Evolutionary conservation across 2,329 filamentous ascomycete species (phyloP).

Genomic region (Colletotrichum cereale): DNA sequence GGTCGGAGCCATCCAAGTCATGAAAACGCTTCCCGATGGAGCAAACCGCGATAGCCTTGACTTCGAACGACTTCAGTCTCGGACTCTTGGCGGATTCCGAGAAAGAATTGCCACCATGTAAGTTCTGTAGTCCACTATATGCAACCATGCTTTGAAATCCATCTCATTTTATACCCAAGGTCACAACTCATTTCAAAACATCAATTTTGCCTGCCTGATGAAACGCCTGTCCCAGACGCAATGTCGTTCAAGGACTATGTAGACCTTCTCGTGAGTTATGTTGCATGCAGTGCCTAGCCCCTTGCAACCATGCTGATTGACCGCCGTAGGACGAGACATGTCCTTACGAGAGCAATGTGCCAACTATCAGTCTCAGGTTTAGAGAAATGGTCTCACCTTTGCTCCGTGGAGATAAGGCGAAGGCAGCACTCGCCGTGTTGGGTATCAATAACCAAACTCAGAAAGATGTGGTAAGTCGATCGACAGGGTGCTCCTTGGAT

Average conservation of each 20-base stretch:
- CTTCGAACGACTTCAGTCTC: not conserved
- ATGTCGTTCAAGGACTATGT: constrained; percentile 7
- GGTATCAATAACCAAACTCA: not conserved
- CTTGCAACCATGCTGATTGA: no score
- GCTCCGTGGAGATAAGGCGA: not conserved
- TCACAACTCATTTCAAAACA: constrained; percentile 6
- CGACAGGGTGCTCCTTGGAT: not conserved
- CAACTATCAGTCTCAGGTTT: constrained; percentile 10
- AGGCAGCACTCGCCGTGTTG: not conserved
- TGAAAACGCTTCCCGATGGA: not conserved
- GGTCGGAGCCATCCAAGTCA: not conserved
- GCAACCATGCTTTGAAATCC: not conserved
- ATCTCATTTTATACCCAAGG: not conserved
- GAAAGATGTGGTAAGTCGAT: not conserved
- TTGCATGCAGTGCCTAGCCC: not conserved
- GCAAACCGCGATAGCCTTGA: not conserved
- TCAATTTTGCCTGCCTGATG: constrained; percentile 13
- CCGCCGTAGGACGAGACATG: constrained; percentile 4
- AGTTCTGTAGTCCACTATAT: not conserved
- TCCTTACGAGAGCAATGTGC: constrained; percentile 4
- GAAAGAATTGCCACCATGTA: not conserved
- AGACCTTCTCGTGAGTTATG: not conserved
- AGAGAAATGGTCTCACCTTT: not conserved
- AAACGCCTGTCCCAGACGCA: not conserved
- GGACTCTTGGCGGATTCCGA: not conserved